Evolutionary conservation across 2,329 filamentous ascomycete genomes (phyloP).

Genomic region (Calycina herbarum): DNA sequence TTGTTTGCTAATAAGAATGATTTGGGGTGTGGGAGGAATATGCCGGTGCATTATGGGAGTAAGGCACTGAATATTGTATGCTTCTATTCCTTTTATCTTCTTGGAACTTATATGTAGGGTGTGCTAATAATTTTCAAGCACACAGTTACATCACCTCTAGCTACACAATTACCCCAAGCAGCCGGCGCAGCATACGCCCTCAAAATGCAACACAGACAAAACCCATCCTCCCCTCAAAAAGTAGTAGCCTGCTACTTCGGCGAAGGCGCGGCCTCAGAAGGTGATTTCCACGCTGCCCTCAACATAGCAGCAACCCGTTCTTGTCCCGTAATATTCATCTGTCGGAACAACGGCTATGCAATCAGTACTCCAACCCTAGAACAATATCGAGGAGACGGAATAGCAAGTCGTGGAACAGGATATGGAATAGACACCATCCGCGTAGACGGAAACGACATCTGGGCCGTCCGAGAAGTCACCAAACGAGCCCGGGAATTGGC

Average conservation of each 20-base stretch:
- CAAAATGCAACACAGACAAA: slow-evolving; percentile 74
- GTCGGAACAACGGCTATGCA: slow-evolving; percentile 89
- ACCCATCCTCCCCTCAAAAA: slow-evolving; percentile 65
- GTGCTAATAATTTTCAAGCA: slow-evolving; percentile 50
- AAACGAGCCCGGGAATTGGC: slow-evolving; percentile 73
- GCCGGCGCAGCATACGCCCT: slow-evolving; percentile 84
- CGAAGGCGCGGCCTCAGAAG: slow-evolving; percentile 86
- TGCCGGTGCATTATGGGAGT: slow-evolving; percentile 96
- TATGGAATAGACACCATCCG: slow-evolving; percentile 94
- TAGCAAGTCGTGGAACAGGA: slow-evolving; percentile 80
- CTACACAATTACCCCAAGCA: slow-evolving; percentile 87
- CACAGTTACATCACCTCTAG: slow-evolving; percentile 81
- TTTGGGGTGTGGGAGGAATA: slow-evolving; percentile 79
- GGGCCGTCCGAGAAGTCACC: slow-evolving; percentile 81
- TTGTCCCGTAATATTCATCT: slow-evolving; percentile 88
- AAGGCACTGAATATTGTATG: slow-evolving; percentile 78
- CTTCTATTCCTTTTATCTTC: slow-evolving; percentile 22
- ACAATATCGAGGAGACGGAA: slow-evolving; percentile 89
- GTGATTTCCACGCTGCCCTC: slow-evolving; percentile 86
- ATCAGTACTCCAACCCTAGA: slow-evolving; percentile 88
- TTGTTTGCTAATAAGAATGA: slow-evolving; percentile 87
- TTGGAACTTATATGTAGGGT: neutral
- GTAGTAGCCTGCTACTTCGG: slow-evolving; percentile 86
- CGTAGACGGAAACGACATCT: slow-evolving; percentile 93
- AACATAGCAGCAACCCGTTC: slow-evolving; percentile 88